Conservation (phyloP, 2,329 filamentous ascomycete genomes). For the Penicillium brevicompactum region DNA sequence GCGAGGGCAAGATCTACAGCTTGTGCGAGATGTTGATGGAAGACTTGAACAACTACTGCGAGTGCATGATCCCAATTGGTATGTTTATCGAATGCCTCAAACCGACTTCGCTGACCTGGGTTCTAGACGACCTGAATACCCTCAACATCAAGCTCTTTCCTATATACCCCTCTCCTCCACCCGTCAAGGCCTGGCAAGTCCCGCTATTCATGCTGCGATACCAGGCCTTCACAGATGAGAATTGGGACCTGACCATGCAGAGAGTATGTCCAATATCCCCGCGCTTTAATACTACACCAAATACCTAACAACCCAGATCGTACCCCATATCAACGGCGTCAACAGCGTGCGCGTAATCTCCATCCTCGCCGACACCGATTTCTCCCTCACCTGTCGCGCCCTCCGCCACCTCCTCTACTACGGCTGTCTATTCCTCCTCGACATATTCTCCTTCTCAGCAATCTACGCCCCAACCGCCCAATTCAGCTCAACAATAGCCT, state of each 20-base stretch:
- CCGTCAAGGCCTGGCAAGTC: slow-evolving; percentile 86
- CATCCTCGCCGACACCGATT: slow-evolving; percentile 78
- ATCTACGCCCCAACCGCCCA: slow-evolving; percentile 84
- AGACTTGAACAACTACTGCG: slow-evolving; percentile 94
- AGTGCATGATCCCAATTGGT: slow-evolving; percentile 98
- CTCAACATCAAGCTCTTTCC: slow-evolving; percentile 97
- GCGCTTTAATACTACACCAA: background rate
- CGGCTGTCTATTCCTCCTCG: slow-evolving; percentile 83
- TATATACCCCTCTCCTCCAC: slow-evolving; percentile 72
- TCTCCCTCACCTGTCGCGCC: slow-evolving; percentile 81
- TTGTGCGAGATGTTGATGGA: slow-evolving; percentile 86
- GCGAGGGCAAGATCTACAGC: slow-evolving; percentile 60
- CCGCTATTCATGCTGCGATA: slow-evolving; percentile 70
- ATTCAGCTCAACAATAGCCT: slow-evolving; percentile 73
- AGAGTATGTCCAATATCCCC: slow-evolving; percentile 32
- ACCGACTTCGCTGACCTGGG: slow-evolving; percentile 9
- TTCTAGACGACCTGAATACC: slow-evolving; percentile 81
- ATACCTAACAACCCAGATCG: slow-evolving; percentile 55
- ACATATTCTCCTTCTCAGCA: slow-evolving; percentile 91
- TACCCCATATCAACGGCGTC: slow-evolving; percentile 86
- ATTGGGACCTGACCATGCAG: slow-evolving; percentile 58
- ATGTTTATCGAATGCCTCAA: slow-evolving; percentile 34
- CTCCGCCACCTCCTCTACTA: slow-evolving; percentile 91
- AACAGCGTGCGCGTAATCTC: slow-evolving; percentile 88
- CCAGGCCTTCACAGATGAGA: slow-evolving; percentile 55